Conservation (phyloP, 164 flowering plant genomes). For the Nymphaea thermarum region DNA sequence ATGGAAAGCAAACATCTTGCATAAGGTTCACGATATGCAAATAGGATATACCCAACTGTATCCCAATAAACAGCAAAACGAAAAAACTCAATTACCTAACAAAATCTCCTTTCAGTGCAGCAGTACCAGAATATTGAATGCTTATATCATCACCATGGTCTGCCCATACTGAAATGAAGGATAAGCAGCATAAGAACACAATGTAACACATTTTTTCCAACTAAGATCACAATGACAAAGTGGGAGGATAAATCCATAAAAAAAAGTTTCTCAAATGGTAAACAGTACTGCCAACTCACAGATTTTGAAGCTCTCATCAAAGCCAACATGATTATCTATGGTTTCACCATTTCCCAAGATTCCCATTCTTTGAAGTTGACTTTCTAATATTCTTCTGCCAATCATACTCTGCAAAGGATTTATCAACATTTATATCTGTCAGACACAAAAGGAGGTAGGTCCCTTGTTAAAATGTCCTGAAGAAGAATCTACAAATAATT, state of each 20-base stretch:
- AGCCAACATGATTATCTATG: conserved; percentile 50
- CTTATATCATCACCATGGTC: conserved; percentile 97
- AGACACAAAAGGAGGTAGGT: too few species aligned
- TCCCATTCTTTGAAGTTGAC: conserved; percentile 73
- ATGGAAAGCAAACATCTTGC: too few species aligned
- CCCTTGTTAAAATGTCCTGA: too few species aligned
- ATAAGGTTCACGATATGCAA: too few species aligned
- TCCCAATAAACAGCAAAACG: not conserved
- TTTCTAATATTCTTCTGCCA: conserved; percentile 71
- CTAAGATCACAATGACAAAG: not conserved
- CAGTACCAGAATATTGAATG: conserved; percentile 95
- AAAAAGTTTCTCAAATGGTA: not conserved
- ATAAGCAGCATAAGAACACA: conserved; percentile 4
- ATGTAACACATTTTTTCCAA: not conserved
- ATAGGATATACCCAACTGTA: too few species aligned
- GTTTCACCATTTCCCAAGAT: conserved; percentile 68
- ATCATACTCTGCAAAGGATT: conserved; percentile 72
- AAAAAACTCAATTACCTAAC: conserved; percentile 44
- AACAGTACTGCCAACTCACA: not conserved
- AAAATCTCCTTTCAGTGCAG: conserved; percentile 96
- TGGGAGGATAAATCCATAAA: not conserved
- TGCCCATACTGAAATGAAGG: conserved; percentile 71
- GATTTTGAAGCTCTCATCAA: conserved; percentile 45
- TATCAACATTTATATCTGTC: not conserved
- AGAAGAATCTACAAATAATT: too few species aligned